Evolutionary conservation across 129 eudicot species (phyloP).

Genomic region (Mikania micrantha): DNA sequence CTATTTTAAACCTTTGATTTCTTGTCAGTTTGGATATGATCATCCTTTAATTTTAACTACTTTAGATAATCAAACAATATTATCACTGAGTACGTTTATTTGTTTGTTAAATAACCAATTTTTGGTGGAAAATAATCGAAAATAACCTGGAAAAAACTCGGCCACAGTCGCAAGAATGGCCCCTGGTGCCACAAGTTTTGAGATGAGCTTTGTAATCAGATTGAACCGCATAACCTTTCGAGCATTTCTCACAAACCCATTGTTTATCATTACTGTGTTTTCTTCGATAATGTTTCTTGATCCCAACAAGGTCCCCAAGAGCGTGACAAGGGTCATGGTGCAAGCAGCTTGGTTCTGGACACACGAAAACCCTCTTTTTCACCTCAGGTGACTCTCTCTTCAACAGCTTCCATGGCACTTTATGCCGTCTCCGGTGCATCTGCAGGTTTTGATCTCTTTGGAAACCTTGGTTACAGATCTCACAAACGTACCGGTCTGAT

Average conservation of each 20-base stretch:
- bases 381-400: slow-evolving; percentile 53
- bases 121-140: neutral
- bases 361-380: slow-evolving; percentile 64
- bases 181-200: slow-evolving; percentile 77
- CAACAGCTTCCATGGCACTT: slow-evolving; percentile 75
- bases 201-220: slow-evolving; percentile 82
- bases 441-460: slow-evolving; percentile 77
- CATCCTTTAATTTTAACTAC: neutral
- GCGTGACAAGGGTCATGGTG: slow-evolving; percentile 84
- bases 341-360: slow-evolving; percentile 72
- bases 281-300: slow-evolving; percentile 60
- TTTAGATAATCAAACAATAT: no score
- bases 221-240: slow-evolving; percentile 80
- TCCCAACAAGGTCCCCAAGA: slow-evolving; percentile 74
- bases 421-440: slow-evolving; percentile 77
- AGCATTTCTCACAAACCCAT: slow-evolving; percentile 67
- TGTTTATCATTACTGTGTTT: slow-evolving; percentile 77
- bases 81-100: no score
- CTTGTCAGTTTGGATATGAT: neutral
- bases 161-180: slow-evolving; percentile 87
- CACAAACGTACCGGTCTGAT: slow-evolving; percentile 73
- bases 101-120: no score
- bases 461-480: slow-evolving; percentile 79
- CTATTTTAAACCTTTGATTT: neutral
- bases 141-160: slow-evolving; percentile 72